A percentile compares a stretch with the other conserved stretches of the same genome.
These are phyloP conservation scores for Hyphopichia buzzinii DNA, from an alignment of 1,139 yeast species.

Conservation along the genomic window DNA sequence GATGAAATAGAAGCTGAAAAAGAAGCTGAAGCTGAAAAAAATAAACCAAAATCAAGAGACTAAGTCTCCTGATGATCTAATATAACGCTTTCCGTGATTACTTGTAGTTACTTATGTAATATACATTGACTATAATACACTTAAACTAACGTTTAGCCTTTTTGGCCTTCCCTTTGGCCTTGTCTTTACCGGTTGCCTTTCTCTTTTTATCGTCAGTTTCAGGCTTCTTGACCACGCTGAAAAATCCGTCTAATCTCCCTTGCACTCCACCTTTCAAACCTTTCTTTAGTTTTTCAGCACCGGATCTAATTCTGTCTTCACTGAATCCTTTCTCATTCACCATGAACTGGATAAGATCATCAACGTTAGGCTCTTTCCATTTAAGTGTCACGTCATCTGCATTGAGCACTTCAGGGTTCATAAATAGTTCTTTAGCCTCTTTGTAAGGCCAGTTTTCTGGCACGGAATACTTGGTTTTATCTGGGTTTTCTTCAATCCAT, in stretches of 20 bases:
- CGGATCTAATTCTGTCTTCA: conserved; percentile 86
- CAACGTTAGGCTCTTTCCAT: conserved; percentile 79
- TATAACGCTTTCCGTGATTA: background rate
- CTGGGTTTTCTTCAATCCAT: conserved; percentile 57
- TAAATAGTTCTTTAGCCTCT: conserved; percentile 81
- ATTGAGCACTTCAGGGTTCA: conserved; percentile 72
- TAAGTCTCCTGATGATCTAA: background rate
- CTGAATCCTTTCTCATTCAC: conserved; percentile 81
- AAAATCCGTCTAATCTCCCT: conserved; percentile 90
- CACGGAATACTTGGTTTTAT: conserved; percentile 67
- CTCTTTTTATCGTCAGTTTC: conserved; percentile 22
- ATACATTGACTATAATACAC: background rate
- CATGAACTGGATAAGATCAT: conserved; percentile 68
- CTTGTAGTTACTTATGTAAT: background rate
- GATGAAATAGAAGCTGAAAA: conserved; percentile 88
- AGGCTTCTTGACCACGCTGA: conserved; percentile 63
- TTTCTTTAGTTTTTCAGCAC: conserved; percentile 81
- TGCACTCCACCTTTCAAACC: conserved; percentile 85
- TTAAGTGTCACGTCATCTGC: conserved; percentile 64
- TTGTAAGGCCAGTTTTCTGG: conserved; percentile 96
- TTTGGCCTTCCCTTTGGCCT: conserved; percentile 18
- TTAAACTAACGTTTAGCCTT: conserved; percentile 12
- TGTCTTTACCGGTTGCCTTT: conserved; percentile 15
- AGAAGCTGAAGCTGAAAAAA: conserved; percentile 85
- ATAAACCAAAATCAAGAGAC: conserved; percentile 52